These are phyloP conservation scores for Alternaria gaisen DNA, from an alignment of 2,329 filamentous ascomycete species.

Conservation along the genomic window DNA sequence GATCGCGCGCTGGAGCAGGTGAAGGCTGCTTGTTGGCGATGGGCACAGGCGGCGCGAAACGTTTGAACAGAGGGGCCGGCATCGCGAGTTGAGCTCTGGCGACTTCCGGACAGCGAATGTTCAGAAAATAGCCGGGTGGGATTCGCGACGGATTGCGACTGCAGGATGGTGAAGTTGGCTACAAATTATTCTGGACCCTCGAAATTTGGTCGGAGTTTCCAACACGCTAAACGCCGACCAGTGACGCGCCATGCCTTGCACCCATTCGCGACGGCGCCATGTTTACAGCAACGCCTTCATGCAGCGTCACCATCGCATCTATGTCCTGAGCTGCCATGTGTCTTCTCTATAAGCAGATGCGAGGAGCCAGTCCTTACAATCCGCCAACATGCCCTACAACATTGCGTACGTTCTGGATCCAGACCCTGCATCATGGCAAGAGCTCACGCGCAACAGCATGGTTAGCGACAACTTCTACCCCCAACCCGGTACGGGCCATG, in stretches of 20 bases:
- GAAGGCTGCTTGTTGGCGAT: conserved; percentile 15
- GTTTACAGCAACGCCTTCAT: background rate
- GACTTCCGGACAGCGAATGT: background rate
- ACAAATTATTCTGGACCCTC: conserved; percentile 28
- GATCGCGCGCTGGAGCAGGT: background rate
- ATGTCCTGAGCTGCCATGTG: conserved; percentile 33
- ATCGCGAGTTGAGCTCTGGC: conserved; percentile 40
- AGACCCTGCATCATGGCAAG: background rate
- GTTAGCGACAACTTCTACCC: conserved; percentile 99
- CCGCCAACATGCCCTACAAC: conserved; percentile 69
- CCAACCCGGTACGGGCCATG: conserved; percentile 70
- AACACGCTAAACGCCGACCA: conserved; percentile 32
- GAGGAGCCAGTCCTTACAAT: conserved; percentile 32
- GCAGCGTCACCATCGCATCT: conserved; percentile 7
- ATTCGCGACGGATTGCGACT: conserved; percentile 8
- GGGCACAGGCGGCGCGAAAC: conserved; percentile 54
- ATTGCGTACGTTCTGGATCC: conserved; percentile 65
- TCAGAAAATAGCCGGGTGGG: background rate
- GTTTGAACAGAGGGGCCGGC: conserved; percentile 58
- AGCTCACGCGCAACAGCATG: conserved; percentile 67
- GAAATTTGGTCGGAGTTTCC: conserved; percentile 41
- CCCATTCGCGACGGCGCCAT: background rate
- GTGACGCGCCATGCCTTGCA: conserved; percentile 28
- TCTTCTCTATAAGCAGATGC: conserved; percentile 14
- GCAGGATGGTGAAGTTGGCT: conserved; percentile 3